Base-by-base conservation (phyloP, 225 moss, liverwort and hornwort genomes). In the Physcomitrium patens region DNA sequence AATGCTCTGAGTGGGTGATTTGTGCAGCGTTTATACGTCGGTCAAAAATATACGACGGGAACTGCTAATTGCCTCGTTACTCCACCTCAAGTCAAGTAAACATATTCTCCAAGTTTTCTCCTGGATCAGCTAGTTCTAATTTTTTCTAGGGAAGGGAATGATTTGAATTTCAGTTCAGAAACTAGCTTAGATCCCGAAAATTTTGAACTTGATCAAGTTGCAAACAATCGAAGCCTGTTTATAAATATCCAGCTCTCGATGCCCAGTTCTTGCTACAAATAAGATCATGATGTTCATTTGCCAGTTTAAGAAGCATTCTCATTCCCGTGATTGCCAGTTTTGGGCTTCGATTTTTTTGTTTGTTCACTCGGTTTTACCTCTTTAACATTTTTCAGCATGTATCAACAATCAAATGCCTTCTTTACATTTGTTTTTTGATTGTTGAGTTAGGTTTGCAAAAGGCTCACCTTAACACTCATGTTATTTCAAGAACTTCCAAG, bases 81-180 rank as follows among this genome's bases (percentile, higher is more conserved):
- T 66, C 96, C 96, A 60, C 75, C 79, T 78, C 79, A 81, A 76
- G 89, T 83, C 76, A 96, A 91, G 96, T 96, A 86, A 81, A 42
- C 15, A 55, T 11, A 12, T 57, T 65, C 68, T 74, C 78, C 46
- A 60, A 44, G 15, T 53, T 63, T 60, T 61, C 66, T 72, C 10
- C 13, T 63, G 48, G 43, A 59, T 70, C 50, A 60, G 22, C 37
- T 61, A 67, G 63, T 53, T 72, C 54, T 37, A 46, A 17, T 60
- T 24, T 60, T n/a, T 67, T 53, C 56, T 50, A 58, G 63, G 67
- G 18, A 6, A 43, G 57, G 55, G 60, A 71, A 27, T 41, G 73
- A 60, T 53, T 60, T 54, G 26, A 55, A 55, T 50, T 75, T 14
- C 53, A 22, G 1, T n/a, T 47, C 12, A 8, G 8, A 60, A 56